These are phyloP conservation scores for Penicillium riverlandense DNA, from an alignment of 495 filamentous ascomycete genomes.

Conservation along the genomic window DNA sequence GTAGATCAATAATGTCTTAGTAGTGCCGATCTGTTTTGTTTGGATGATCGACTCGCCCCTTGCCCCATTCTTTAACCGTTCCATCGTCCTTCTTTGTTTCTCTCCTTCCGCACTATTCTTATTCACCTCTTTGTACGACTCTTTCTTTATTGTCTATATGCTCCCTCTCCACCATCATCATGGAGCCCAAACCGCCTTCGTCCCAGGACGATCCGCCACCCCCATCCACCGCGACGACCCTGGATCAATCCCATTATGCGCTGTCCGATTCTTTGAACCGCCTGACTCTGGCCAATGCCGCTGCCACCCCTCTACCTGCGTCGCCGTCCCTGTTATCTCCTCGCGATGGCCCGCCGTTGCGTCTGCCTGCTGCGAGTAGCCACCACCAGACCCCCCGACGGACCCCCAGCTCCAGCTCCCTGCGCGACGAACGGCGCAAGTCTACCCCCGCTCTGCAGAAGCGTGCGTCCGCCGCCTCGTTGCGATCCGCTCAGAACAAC, in stretches of 20 bases:
- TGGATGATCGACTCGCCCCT: constrained; percentile 14
- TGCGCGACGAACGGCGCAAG: constrained; percentile 40
- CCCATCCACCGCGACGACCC: constrained; percentile 10
- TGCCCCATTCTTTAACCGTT: constrained; percentile 1
- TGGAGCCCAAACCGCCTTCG: constrained; percentile 27
- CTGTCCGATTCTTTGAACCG: constrained; percentile 37
- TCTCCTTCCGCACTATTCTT: not conserved
- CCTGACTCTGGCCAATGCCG: constrained; percentile 38
- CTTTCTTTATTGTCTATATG: not conserved
- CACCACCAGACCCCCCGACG: constrained; percentile 34
- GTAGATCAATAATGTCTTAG: not conserved
- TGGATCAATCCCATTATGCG: constrained; percentile 8
- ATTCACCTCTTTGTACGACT: no score
- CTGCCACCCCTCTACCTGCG: constrained; percentile 35
- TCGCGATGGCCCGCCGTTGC: constrained; percentile 17
- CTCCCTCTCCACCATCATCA: constrained; percentile 17
- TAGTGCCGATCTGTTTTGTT: constrained; percentile 6
- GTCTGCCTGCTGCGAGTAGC: constrained; percentile 5
- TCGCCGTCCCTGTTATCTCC: constrained; percentile 36
- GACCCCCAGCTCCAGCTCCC: constrained; percentile 43
- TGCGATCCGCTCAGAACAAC: constrained; percentile 26
- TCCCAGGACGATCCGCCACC: constrained; percentile 16
- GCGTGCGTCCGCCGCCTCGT: constrained; percentile 35
- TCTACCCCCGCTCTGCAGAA: constrained; percentile 39
- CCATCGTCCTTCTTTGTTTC: not conserved